A percentile compares a stretch with the other conserved stretches of the same genome.
Conservation (phyloP, 441 rosid species). For the Arabidopsis hybrid region DNA sequence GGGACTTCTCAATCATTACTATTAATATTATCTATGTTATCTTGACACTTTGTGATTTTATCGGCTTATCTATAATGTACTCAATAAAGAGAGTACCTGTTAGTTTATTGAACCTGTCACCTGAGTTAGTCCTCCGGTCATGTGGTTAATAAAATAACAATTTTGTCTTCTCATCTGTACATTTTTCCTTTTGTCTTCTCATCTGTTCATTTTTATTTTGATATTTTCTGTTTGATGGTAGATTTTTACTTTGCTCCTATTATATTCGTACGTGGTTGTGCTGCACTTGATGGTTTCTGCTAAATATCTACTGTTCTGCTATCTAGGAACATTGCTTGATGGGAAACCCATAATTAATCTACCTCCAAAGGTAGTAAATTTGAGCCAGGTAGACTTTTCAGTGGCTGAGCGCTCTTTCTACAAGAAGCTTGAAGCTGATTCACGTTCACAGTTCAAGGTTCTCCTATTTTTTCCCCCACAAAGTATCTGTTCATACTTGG, state of each 20-base stretch:
- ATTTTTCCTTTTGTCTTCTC: neutral
- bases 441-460: slow-evolving; percentile 88
- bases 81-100: slow-evolving; percentile 7
- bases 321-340: slow-evolving; percentile 81
- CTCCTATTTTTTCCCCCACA: slow-evolving; percentile 22
- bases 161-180: slow-evolving; percentile 6
- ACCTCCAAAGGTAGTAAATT: slow-evolving; percentile 75
- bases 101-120: neutral
- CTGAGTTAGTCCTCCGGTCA: slow-evolving; percentile 8
- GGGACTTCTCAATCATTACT: slow-evolving; percentile 11
- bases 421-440: slow-evolving; percentile 79
- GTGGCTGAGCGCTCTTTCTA: slow-evolving; percentile 87
- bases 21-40: slow-evolving; percentile 17
- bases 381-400: slow-evolving; percentile 84
- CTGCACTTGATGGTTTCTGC: slow-evolving; percentile 39
- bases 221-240: neutral
- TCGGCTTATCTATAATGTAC: neutral
- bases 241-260: slow-evolving; percentile 2
- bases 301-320: slow-evolving; percentile 36
- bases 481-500: slow-evolving; percentile 19
- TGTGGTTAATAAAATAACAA: neutral
- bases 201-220: neutral
- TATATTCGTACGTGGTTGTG: slow-evolving; percentile 20
- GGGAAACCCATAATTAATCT: slow-evolving; percentile 84
- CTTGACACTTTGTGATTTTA: slow-evolving; percentile 9